phyloP scores from a whole-genome alignment of 163 green algal species.

The Coccomyxa subellipsoidea region DNA sequence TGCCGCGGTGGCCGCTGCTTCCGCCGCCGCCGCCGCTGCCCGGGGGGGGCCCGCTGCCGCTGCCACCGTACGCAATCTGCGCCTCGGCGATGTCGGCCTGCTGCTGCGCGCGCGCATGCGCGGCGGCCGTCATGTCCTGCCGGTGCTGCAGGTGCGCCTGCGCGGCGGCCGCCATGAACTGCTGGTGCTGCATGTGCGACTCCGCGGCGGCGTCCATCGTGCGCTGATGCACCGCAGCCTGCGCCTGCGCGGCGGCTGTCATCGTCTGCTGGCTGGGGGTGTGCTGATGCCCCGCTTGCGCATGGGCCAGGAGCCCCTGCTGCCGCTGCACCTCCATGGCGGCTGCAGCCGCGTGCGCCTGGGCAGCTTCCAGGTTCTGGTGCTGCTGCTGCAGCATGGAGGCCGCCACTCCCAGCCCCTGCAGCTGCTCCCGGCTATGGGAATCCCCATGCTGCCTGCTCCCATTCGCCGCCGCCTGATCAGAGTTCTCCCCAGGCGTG shows the following conservation, averaged over 20 bases:
- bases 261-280: not conserved
- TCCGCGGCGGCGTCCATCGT: not conserved
- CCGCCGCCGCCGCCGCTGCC: not conserved
- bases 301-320: not conserved
- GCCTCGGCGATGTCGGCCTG: not conserved
- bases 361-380: not conserved
- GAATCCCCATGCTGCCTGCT: not conserved
- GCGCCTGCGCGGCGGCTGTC: not conserved
- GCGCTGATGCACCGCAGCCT: not conserved
- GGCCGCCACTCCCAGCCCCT: not conserved
- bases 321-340: not conserved
- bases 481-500: not conserved
- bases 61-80: not conserved
- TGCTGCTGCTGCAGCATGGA: not conserved
- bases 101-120: not conserved
- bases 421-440: not conserved
- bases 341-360: not conserved
- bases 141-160: not conserved
- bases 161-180: not conserved
- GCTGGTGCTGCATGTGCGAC: not conserved
- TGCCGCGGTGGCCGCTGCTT: not conserved
- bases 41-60: not conserved
- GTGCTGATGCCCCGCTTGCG: not conserved
- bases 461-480: not conserved
- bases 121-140: not conserved